phyloP scores from a whole-genome alignment of 1,284 basidiomycete species.

The Chiua sp. region DNA sequence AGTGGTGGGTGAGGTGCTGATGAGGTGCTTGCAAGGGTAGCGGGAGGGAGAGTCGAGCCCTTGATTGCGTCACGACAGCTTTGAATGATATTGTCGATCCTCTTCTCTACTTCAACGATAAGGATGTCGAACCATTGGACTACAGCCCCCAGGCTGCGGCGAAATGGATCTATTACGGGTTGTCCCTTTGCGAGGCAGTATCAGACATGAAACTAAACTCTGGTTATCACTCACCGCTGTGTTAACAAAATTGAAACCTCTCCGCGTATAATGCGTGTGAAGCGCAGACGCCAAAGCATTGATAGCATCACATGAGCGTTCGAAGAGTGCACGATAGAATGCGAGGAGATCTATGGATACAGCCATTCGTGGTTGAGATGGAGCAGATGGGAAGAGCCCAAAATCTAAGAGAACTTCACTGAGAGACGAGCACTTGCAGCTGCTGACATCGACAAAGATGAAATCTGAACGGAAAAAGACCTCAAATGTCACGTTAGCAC shows the following conservation, averaged over 20 bases:
- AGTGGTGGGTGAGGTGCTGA: too few relatives aligned
- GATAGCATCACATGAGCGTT: conserved; percentile 7
- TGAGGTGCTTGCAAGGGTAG: too few relatives aligned
- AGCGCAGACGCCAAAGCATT: conserved; percentile 7
- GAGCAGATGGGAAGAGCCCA: conserved; percentile 4
- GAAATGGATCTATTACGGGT: neutral
- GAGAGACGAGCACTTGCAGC: neutral
- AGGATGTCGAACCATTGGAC: conserved; percentile 4
- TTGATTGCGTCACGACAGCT: neutral
- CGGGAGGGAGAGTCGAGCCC: neutral
- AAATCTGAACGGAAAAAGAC: neutral
- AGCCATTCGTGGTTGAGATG: conserved; percentile 6
- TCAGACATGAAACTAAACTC: neutral
- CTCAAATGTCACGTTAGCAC: too few relatives aligned
- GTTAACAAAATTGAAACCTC: conserved; percentile 2
- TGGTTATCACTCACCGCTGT: neutral
- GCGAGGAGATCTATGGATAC: neutral
- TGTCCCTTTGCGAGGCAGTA: neutral
- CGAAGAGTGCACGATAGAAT: conserved; percentile 1
- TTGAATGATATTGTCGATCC: neutral
- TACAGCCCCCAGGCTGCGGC: neutral
- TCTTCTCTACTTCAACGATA: neutral
- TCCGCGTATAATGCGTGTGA: neutral
- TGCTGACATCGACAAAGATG: neutral
- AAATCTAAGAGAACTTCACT: conserved; percentile 2